Conservation (phyloP, 306 rosid genomes). For the Coriaria nepalensis region DNA sequence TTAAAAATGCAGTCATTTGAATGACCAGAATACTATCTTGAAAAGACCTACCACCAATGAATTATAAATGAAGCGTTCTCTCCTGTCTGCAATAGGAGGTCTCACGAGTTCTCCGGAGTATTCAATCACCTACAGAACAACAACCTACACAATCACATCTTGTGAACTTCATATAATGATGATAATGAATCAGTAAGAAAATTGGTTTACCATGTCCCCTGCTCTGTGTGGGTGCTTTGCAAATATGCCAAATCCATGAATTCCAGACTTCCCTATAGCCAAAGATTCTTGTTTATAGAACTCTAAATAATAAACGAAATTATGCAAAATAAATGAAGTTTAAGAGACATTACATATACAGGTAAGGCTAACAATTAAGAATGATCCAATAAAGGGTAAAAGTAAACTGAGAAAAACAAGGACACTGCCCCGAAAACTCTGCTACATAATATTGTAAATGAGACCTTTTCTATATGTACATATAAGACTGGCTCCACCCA, state of each 20-base stretch:
- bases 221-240: conserved; percentile 95
- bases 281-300: conserved; percentile 1
- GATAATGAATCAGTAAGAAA: background rate
- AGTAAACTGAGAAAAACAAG: too few species aligned
- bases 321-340: background rate
- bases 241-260: conserved; percentile 98
- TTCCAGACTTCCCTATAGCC: conserved; percentile 77
- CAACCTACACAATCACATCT: conserved; percentile 1
- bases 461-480: too few species aligned
- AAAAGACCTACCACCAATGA: conserved; percentile 75
- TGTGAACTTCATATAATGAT: conserved; percentile 5
- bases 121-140: conserved; percentile 63
- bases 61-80: conserved; percentile 92
- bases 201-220: conserved; percentile 80
- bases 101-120: conserved; percentile 94
- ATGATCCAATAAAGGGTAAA: too few species aligned
- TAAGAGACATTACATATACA: too few species aligned
- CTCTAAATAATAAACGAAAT: background rate
- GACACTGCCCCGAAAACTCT: too few species aligned
- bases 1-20: background rate
- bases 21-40: conserved; percentile 10
- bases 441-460: too few species aligned
- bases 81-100: conserved; percentile 89
- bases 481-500: too few species aligned
- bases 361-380: too few species aligned